Conservation (phyloP, 179 eudicot genomes). For the Carnegiea gigantea region DNA sequence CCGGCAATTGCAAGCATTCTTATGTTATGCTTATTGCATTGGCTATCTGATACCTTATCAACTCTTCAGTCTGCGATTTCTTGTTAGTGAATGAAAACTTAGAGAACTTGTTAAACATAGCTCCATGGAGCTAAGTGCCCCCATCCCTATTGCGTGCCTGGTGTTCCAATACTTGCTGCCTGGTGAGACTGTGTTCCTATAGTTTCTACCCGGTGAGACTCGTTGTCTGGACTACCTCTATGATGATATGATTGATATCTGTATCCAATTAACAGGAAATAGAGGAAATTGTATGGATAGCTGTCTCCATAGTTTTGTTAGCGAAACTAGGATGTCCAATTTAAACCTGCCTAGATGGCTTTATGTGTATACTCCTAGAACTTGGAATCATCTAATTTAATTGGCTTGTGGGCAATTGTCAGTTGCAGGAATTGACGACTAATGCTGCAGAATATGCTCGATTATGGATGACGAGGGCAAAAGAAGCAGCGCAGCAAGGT, state of each 20-base stretch:
- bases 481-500: conserved; percentile 51
- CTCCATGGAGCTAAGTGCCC: too few relatives aligned
- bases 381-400: neutral
- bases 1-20: neutral
- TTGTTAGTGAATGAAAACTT: neutral
- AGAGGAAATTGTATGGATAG: neutral
- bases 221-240: neutral
- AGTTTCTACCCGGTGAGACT: too few relatives aligned
- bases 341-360: neutral
- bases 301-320: neutral
- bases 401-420: conserved; percentile 17
- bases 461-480: conserved; percentile 45
- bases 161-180: too few relatives aligned
- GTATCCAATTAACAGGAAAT: neutral
- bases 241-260: neutral
- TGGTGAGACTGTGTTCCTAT: too few relatives aligned
- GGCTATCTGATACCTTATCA: neutral
- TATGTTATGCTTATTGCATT: neutral
- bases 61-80: neutral
- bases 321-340: neutral
- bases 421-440: conserved; percentile 45
- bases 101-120: neutral
- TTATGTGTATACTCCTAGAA: neutral
- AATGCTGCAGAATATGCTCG: conserved; percentile 49
- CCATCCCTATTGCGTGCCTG: too few relatives aligned